These are phyloP conservation scores for Aristolochia contorta DNA, from an alignment of 164 flowering plant species.

Conservation along the genomic window DNA sequence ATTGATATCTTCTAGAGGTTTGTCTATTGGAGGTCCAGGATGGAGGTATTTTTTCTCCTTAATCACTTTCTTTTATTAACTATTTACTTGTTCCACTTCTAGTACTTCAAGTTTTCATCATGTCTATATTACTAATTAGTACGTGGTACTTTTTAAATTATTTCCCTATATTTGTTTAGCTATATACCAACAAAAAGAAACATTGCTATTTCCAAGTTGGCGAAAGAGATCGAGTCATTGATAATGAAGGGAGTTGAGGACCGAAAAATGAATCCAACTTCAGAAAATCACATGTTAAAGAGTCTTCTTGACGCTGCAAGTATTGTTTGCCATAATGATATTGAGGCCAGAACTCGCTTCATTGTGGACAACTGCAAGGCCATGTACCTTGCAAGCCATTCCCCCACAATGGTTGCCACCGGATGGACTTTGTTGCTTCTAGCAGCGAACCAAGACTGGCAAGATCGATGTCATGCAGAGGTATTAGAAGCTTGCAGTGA, in stretches of 20 bases:
- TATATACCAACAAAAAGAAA: background rate
- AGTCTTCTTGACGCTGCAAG: slow-evolving; percentile 19
- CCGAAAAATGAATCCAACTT: slow-evolving; percentile 10
- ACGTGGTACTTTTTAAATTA: slow-evolving; percentile 12
- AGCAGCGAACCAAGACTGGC: slow-evolving; percentile 66
- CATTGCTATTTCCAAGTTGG: slow-evolving; percentile 39
- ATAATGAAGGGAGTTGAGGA: slow-evolving; percentile 34
- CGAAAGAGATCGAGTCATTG: slow-evolving; percentile 52
- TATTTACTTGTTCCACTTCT: too few relatives aligned
- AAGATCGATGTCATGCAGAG: slow-evolving; percentile 51
- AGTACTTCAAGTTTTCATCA: too few relatives aligned
- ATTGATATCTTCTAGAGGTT: slow-evolving; percentile 6
- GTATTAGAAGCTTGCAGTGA: slow-evolving; percentile 10
- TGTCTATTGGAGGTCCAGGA: too few relatives aligned
- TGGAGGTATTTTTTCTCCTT: too few relatives aligned
- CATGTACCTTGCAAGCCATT: slow-evolving; percentile 75
- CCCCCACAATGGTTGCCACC: slow-evolving; percentile 60
- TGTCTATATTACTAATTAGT: too few relatives aligned
- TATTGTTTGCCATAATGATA: background rate
- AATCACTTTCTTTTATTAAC: too few relatives aligned
- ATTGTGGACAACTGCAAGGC: slow-evolving; percentile 87
- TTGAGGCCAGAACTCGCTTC: slow-evolving; percentile 14
- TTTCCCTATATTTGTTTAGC: background rate
- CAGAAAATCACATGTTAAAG: slow-evolving; percentile 38
- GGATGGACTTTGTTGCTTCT: slow-evolving; percentile 64